Percentiles rank a stretch among this genome's conserved stretches.
Conservation (phyloP, 208 protist species). For the Baffinella frigidus region DNA sequence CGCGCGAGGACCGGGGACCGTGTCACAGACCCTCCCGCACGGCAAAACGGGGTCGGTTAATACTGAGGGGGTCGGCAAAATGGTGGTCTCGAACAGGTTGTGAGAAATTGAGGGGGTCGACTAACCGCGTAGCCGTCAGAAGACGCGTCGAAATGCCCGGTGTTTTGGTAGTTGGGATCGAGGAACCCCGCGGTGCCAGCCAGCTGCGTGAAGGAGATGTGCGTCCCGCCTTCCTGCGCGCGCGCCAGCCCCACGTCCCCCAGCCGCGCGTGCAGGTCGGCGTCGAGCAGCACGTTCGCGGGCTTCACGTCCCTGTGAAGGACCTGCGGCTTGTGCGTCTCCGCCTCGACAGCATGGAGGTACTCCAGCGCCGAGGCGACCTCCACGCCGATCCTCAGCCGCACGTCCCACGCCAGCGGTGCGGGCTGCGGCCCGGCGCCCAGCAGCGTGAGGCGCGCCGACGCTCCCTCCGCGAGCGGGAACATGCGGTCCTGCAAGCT, state of each 20-base stretch:
- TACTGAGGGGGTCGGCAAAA: too few species aligned
- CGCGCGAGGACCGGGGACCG: too few species aligned
- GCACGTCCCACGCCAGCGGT: not conserved
- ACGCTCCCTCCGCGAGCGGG: not conserved
- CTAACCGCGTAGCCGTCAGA: not conserved
- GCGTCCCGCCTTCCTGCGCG: not conserved
- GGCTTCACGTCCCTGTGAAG: slow-evolving; percentile 40
- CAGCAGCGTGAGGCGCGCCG: not conserved
- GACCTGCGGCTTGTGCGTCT: not conserved
- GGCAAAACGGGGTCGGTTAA: too few species aligned
- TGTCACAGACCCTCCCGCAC: too few species aligned
- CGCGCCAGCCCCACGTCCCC: slow-evolving; percentile 27
- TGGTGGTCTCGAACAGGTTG: too few species aligned
- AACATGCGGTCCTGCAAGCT: not conserved
- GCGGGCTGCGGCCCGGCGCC: not conserved
- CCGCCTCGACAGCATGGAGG: not conserved
- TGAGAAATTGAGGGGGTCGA: too few species aligned
- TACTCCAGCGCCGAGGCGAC: not conserved
- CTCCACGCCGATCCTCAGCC: not conserved
- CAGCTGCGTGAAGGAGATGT: not conserved
- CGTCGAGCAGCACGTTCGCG: slow-evolving; percentile 21
- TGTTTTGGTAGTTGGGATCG: slow-evolving; percentile 23
- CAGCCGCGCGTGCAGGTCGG: slow-evolving; percentile 6
- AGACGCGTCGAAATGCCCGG: slow-evolving; percentile 10
- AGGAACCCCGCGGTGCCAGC: not conserved